Percentiles rank a stretch among this genome's conserved stretches.
These are phyloP conservation scores for Syzygium malaccense DNA, from an alignment of 441 rosid genomes.

Conservation along the genomic window DNA sequence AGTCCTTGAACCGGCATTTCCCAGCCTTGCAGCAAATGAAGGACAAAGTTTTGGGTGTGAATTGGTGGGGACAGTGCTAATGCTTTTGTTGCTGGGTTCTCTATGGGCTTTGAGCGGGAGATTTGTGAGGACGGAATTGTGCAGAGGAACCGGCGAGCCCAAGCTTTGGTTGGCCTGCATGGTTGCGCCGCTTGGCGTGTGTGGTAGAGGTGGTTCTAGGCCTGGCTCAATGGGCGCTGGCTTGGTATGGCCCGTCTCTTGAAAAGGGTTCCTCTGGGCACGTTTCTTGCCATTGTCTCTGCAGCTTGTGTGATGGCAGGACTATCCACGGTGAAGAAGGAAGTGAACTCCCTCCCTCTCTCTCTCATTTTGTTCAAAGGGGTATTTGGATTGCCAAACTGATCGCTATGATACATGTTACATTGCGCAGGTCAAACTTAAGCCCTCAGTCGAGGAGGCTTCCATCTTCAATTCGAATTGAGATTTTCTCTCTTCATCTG, in stretches of 20 bases:
- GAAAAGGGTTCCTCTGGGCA: slow-evolving; percentile 80
- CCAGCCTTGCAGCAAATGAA: slow-evolving; percentile 15
- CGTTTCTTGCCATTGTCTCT: slow-evolving; percentile 62
- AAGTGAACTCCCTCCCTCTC: slow-evolving; percentile 24
- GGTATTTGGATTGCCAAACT: neutral
- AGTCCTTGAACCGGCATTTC: slow-evolving; percentile 2
- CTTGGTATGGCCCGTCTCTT: slow-evolving; percentile 42
- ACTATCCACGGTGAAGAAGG: slow-evolving; percentile 47
- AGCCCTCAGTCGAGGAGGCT: neutral
- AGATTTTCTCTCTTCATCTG: too few relatives aligned
- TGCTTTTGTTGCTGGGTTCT: slow-evolving; percentile 34
- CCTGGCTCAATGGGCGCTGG: slow-evolving; percentile 69
- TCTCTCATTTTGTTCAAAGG: neutral
- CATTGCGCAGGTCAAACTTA: slow-evolving; percentile 34
- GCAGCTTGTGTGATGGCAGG: slow-evolving; percentile 76
- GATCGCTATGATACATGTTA: too few relatives aligned
- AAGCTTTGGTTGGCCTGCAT: slow-evolving; percentile 76
- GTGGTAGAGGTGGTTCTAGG: slow-evolving; percentile 87
- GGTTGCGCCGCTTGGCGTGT: slow-evolving; percentile 77
- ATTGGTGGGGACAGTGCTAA: slow-evolving; percentile 24
- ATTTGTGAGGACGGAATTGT: slow-evolving; percentile 38
- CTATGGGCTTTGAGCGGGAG: slow-evolving; percentile 39
- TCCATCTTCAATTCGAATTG: too few relatives aligned
- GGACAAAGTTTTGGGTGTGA: slow-evolving; percentile 31
- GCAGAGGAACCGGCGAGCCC: slow-evolving; percentile 34